Conservation (phyloP, 176 grass and related monocot genomes). For the Triticum dicoccoides region DNA sequence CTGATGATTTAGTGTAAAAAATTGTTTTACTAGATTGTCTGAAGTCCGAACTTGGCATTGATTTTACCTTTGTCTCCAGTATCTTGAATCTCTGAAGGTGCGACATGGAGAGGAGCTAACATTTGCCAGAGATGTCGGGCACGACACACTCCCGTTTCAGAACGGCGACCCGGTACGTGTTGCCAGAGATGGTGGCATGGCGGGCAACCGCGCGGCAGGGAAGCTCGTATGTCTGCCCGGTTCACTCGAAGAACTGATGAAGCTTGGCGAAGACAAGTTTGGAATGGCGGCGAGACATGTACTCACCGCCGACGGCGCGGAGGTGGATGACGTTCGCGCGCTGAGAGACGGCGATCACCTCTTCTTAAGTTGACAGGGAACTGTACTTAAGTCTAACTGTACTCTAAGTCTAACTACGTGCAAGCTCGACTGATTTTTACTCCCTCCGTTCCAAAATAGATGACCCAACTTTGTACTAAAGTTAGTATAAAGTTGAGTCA, state of each 20-base stretch:
- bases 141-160: neutral
- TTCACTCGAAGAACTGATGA: conserved; percentile 32
- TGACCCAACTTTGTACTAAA: too few species aligned
- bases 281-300: conserved; percentile 28
- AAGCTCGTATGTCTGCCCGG: conserved; percentile 32
- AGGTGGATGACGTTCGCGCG: conserved; percentile 39
- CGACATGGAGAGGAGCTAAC: neutral
- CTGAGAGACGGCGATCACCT: conserved; percentile 53
- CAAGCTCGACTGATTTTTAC: neutral
- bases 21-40: neutral
- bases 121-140: neutral
- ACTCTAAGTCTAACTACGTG: neutral
- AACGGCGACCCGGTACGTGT: neutral
- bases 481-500: too few species aligned
- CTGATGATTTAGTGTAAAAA: neutral
- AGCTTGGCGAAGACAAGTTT: conserved; percentile 16
- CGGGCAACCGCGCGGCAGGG: neutral
- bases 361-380: conserved; percentile 22
- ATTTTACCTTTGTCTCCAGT: neutral
- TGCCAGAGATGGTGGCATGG: neutral
- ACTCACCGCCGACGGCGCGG: conserved; percentile 40
- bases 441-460: too few species aligned
- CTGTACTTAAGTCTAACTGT: neutral
- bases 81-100: conserved; percentile 23
- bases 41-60: neutral